Base-by-base conservation (phyloP, 257 asterid genomes). In the Nicotiana undulata region DNA sequence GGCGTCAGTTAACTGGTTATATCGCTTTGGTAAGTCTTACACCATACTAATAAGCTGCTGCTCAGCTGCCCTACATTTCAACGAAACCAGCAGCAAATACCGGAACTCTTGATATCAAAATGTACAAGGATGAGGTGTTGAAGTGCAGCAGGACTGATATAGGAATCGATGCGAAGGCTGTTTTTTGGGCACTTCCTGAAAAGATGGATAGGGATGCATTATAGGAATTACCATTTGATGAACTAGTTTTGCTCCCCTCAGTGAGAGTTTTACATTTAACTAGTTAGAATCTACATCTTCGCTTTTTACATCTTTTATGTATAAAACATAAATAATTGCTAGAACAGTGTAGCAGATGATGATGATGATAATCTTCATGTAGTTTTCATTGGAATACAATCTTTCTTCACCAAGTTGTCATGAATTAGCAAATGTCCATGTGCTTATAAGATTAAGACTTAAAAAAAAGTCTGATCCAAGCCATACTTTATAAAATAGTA, bases 1-100 rank as follows among this genome's bases (percentile, higher is more conserved):
- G 84, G 88, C 34, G 78, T 85, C 46, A 88, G 85, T 81, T 88
- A 84, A 82, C 65, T 76, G 64, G 80, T 81, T 67, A 20, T 22
- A 59, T 55, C 31, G 20, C 17, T 16, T 46, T 70, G 74, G 81
- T 22, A 75, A 70, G 37, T 60, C 70, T 59, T 59, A 28, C 64
- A 51, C 74, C 77, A 80, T 75, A 60, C 55, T 34, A 76, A 49
- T 74, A 74, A 74, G 58, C 60, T 72, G 40, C 78, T 72, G 78
- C 16, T 72, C 37, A 72, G 40, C 28, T 32, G 56, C 66, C 79
- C 49, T 16, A 37, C 29, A 46, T 16, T 67, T 76, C 65, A 52
- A 67, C 51, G 37, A 64, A 53, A 74, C 78, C 72, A 72, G 86
- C 58, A 49, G 63, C 61, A 26, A 74, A 74, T 26, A 74, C 63